phyloP scores from a whole-genome alignment of 768 basidiomycete species.

The Leccinum obscurum region DNA sequence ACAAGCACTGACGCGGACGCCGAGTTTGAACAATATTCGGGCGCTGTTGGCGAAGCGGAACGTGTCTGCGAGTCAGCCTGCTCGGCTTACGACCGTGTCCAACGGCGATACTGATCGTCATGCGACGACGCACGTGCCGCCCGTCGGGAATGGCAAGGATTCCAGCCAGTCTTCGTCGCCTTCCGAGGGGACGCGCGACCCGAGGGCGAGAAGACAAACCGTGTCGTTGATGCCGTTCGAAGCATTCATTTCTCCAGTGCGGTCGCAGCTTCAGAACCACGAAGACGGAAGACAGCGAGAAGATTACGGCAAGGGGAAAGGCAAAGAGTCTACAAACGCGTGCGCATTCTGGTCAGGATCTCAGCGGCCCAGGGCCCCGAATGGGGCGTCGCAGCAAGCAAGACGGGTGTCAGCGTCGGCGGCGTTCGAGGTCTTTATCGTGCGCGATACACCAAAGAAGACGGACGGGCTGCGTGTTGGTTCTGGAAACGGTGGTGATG shows the following conservation, averaged over 20 bases:
- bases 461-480: background rate
- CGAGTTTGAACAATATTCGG: slow-evolving; percentile 21
- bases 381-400: background rate
- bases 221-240: slow-evolving; percentile 14
- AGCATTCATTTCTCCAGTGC: slow-evolving; percentile 25
- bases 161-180: background rate
- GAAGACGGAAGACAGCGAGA: background rate
- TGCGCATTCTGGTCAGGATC: background rate
- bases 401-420: slow-evolving; percentile 16
- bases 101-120: background rate
- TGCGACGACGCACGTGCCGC: background rate
- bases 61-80: background rate
- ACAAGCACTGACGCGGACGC: background rate
- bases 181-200: no score
- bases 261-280: background rate
- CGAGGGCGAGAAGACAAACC: background rate
- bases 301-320: background rate
- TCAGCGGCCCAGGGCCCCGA: background rate
- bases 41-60: slow-evolving; percentile 15
- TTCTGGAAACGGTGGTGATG: background rate
- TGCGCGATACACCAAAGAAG: slow-evolving; percentile 10
- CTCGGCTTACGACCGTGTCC: background rate
- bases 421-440: slow-evolving; percentile 21
- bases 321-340: background rate
- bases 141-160: background rate